Percentiles rank a stretch among this genome's conserved stretches.
These are phyloP conservation scores for Verticillium dahliae DNA, from an alignment of 2,329 filamentous ascomycete species.

Conservation along the genomic window DNA sequence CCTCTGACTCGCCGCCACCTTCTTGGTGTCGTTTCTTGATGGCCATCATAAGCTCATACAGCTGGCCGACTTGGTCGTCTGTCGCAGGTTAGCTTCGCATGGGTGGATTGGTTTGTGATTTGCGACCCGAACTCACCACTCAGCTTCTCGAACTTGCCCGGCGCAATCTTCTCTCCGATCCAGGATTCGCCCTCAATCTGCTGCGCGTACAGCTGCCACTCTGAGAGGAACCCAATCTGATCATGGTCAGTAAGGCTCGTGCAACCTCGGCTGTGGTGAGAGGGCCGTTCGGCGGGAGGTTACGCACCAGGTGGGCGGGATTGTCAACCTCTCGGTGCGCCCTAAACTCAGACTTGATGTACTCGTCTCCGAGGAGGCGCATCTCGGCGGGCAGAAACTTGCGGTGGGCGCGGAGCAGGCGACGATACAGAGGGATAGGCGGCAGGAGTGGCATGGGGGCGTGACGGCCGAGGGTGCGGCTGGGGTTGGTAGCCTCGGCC, in stretches of 20 bases:
- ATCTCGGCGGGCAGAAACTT: constrained; percentile 67
- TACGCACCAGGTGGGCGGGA: constrained; percentile 76
- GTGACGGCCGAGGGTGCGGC: constrained; percentile 25
- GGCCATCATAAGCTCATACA: constrained; percentile 89
- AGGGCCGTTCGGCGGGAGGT: not conserved
- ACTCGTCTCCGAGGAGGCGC: constrained; percentile 83
- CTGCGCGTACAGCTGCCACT: constrained; percentile 95
- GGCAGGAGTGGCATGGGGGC: constrained; percentile 65
- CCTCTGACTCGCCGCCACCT: constrained; percentile 16
- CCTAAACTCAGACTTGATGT: constrained; percentile 87
- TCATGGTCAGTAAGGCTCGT: not conserved
- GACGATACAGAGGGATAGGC: constrained; percentile 82
- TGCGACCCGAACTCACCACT: constrained; percentile 57
- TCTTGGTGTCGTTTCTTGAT: constrained; percentile 44
- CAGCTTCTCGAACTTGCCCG: constrained; percentile 83
- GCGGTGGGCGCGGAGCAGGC: constrained; percentile 79
- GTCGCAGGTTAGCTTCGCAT: not conserved
- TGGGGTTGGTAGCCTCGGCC: constrained; percentile 27
- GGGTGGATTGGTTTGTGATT: not conserved
- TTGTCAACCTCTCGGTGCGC: constrained; percentile 82
- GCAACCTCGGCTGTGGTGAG: not conserved
- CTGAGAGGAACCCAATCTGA: constrained; percentile 88
- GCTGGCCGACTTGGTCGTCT: constrained; percentile 90
- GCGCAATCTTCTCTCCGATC: constrained; percentile 79
- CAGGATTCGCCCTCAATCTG: constrained; percentile 82